phyloP scores from a whole-genome alignment of 2,329 filamentous ascomycete genomes.

The Aspergillus fijiensis region DNA sequence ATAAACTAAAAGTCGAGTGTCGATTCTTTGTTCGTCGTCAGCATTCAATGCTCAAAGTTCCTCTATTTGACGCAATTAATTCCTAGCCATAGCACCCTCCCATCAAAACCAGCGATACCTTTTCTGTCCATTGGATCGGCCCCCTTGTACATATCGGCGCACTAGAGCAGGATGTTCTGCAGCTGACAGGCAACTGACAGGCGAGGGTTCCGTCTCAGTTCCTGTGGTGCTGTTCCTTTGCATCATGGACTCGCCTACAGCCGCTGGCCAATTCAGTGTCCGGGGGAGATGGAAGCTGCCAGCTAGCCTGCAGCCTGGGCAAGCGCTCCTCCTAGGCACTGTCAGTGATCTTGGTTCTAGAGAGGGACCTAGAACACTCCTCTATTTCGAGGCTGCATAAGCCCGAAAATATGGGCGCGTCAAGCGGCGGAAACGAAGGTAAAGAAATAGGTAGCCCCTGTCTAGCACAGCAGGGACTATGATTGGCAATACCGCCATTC shows the following conservation, averaged over 20 bases:
- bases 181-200: constrained; percentile 7
- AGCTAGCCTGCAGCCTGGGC: neutral
- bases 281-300: neutral
- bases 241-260: neutral
- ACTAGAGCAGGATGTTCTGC: neutral
- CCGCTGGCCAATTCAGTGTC: neutral
- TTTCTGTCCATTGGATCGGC: neutral
- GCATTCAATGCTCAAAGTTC: neutral
- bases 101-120: too few species aligned
- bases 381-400: neutral
- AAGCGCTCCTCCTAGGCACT: neutral
- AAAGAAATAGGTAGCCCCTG: neutral
- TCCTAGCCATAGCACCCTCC: neutral
- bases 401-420: neutral
- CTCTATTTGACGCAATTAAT: neutral
- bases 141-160: neutral
- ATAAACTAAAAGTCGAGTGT: neutral
- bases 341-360: neutral
- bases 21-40: neutral
- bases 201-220: neutral
- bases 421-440: neutral
- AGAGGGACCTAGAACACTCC: neutral
- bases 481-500: too few species aligned
- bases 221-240: neutral
- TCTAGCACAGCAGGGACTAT: neutral